phyloP scores from a whole-genome alignment of 1,284 basidiomycete species.

The Pseudozyma pruni region DNA sequence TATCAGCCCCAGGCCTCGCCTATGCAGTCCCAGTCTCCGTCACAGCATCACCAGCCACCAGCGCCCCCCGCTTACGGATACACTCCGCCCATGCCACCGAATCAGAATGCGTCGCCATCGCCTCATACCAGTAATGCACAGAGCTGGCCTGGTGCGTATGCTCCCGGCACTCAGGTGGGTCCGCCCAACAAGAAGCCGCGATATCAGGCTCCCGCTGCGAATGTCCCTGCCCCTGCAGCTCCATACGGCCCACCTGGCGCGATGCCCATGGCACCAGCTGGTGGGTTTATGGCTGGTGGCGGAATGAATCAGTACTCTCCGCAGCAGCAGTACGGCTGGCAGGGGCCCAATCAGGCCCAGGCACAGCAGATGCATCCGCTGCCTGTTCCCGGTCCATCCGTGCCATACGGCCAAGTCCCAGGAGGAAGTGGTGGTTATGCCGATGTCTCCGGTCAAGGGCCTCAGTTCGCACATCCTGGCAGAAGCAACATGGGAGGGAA shows the following conservation, averaged over 20 bases:
- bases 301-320: slow-evolving; percentile 5
- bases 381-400: slow-evolving; percentile 18
- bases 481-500: slow-evolving; percentile 5
- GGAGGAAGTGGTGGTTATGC: slow-evolving; percentile 12
- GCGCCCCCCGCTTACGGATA: slow-evolving; percentile 19
- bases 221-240: slow-evolving; percentile 1
- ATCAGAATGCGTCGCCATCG: slow-evolving; percentile 9
- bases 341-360: slow-evolving; percentile 13
- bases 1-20: slow-evolving; percentile 23
- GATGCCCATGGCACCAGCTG: slow-evolving; percentile 3
- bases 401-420: slow-evolving; percentile 10
- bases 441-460: slow-evolving; percentile 6
- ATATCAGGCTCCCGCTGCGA: slow-evolving; percentile 18
- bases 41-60: slow-evolving; percentile 32
- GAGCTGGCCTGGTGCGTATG: slow-evolving; percentile 32
- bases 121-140: slow-evolving; percentile 5
- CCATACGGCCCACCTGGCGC: slow-evolving; percentile 8
- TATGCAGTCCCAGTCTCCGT: slow-evolving; percentile 16
- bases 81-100: slow-evolving; percentile 14
- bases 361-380: slow-evolving; percentile 19
- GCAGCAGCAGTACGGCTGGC: slow-evolving; percentile 37
- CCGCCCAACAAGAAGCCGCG: slow-evolving; percentile 39
- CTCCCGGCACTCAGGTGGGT: slow-evolving; percentile 25
- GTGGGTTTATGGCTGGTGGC: slow-evolving; percentile 2
- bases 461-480: not conserved